Evolutionary conservation across 768 basidiomycete species (phyloP), one percentile per base, ranked within the genome.

Genomic region (Hygrocybe coccinea): DNA sequence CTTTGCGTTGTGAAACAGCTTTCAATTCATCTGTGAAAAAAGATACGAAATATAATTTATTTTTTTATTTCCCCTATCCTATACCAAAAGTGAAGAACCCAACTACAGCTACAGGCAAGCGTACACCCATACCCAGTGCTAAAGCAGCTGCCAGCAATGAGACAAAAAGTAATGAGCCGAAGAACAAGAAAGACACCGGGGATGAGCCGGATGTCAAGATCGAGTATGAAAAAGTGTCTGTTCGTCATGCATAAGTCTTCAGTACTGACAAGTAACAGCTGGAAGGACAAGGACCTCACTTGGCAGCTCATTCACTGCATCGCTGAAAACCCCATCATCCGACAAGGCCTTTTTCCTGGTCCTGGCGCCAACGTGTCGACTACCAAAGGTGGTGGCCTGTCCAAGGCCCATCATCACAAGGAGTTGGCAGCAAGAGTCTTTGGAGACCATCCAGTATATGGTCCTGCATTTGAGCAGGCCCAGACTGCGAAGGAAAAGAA

Each of bases 281-380:
- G 52, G 52, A 22, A 54, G 25, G 52, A 54, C 17, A 21, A 36
- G 12, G 36, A 52, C 5, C 54, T 55, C 19, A 55, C 5, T 19
- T 55, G 54, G 54, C 2, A 21, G 1, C 46, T 55, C 8, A 3
- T 55, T 8, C 14, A 21, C 2, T 25, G 47, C 5, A 50, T 56
- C 35, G 52, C 50, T 2, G 55, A 56, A 24, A 37, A 56, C 41
- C 34, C 5, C 2, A n/a, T n/a, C n/a, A n/a, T n/a, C n/a, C n/a
- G n/a, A n/a, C n/a, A n/a, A n/a, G n/a, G n/a, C n/a, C n/a, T 64
- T 3, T 64, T 62, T 43, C 63, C 63, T 14, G 35, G 55, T 7
- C 57, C 59, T 5, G 61, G 61, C 5, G 25, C 39, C 5, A 58
- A 60, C 34, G 38, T 41, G n/a, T 54, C 51, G n/a, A 56, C 55